Evolutionary conservation across 805 yeast species (phyloP), one percentile per base, ranked within the genome.

Genomic region (Yueomyces sp.): DNA sequence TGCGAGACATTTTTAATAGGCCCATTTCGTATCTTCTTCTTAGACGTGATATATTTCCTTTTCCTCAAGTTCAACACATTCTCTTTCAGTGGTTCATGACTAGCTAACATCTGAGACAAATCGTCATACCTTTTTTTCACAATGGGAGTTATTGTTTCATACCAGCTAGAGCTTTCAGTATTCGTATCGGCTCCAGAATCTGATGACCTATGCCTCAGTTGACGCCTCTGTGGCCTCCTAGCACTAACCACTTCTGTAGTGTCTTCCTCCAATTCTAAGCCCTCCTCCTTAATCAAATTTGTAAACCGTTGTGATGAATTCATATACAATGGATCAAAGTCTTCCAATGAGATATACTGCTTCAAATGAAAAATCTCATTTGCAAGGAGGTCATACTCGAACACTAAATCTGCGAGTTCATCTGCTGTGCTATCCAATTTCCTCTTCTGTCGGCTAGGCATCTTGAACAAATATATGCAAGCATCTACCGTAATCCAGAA

Each of bases 281-380:
- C 39, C 50, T 50, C 38, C 52, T 55, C 39, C 53, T 56, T 29
- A 42, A 60, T 43, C 62, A 71, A 43, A 50, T 57, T 45, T 49
- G 54, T 44, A 54, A 64, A 48, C 54, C 69, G 64, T 19, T 64
- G 66, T 7, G 63, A 53, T 1, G 67, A 65, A 41, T 63, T 57
- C 26, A 44, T 44, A 40, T 47, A 49, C 12, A 57, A 52, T 0
- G 87, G 87, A 49, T 79, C 73, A 73, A 79, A 82, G 26, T 74
- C 75, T 0, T 70, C 74, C 38, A 81, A 56, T 0, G 85, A 76
- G 26, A 77, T 74, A 54, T 72, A 81, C 50, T 78, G 75, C 45
- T 69, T 63, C 29, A 82, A 59, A 54, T 81, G 85, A 51, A 76
- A 81, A 26, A 81, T 60, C 53, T 82, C 87, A 47, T 77, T 75